Evolutionary conservation across 768 basidiomycete species (phyloP), one percentile per base, ranked within the genome.

Genomic region (Phaffia australis): DNA sequence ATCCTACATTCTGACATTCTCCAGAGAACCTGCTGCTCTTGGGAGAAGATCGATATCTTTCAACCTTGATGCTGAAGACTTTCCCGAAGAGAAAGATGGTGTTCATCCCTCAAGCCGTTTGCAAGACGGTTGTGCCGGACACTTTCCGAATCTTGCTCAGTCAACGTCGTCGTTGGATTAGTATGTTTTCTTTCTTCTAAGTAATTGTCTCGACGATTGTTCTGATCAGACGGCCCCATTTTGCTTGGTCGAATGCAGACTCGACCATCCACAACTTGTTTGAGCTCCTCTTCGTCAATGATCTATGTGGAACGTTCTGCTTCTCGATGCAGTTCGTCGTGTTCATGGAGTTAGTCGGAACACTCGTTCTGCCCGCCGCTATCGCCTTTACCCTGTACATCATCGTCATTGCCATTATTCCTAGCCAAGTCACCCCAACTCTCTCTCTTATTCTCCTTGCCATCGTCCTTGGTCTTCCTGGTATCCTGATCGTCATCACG

Each of bases 11-110:
- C 52, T 55, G 54, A 64, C 32, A 29, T 23, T n/a, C 23, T 8
- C 11, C 48, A 64, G 62, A 99, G 83, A 99, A 98, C 75, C 76
- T 98, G 71, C 82, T 98, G 9, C 83, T 98, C 2, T 86, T 99
- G 55, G 95, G 94, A 78, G 95, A 99, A 80, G 94, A 98, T 89
- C 90, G 95, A 68, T 98, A 97, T 78, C 83, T 99, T 25, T 93
- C 94, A 2, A 99, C 94, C 0, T 85, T 99, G 64, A 84, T 99
- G 83, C 82, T 98, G 70, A 95, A 93, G 83, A 98, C 95, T 0
- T 98, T 99, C 88, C 94, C 95, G 57, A 93, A 94, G 76, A 87
- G 94, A 76, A 98, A 99, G 81, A 97, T 95, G 81, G 83, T 97
- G 76, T 98, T 98, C 82, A 93, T 90, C 75, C 94, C 95, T 7